Evolutionary conservation across 2,329 filamentous ascomycete species (phyloP), one percentile per base, ranked within the genome.

Genomic region (Verticillium alfalfae): DNA sequence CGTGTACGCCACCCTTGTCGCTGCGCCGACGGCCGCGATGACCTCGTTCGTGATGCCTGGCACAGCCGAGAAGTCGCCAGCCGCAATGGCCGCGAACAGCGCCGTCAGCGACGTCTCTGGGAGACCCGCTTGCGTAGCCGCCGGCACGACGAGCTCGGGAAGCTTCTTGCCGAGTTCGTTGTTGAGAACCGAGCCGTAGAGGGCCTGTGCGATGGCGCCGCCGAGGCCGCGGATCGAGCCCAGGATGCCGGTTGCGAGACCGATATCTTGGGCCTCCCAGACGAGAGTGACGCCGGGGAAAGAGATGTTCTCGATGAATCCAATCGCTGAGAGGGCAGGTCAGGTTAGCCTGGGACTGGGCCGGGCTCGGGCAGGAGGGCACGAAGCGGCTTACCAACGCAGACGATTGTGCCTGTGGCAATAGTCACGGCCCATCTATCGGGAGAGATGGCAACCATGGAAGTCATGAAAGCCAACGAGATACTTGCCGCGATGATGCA

Each of bases 181-280:
- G 58, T 65, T 68, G 34, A 77, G 69, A 38, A 79, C 66, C n/a
- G 72, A 73, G 8, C 67, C 63, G 65, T 76, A 78, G 41, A 78
- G 64, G 31, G 74, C 71, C 58, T 72, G 71, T 1, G 74, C 70
- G 16, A 79, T 67, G 38, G 75, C 72, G 34, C 73, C 75, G n/a
- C 75, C 75, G 3, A 75, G 71, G 5, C 75, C 76, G 36, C 80
- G 76, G 61, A 81, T 79, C 22, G 75, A 78, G 12, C 79, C 78
- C 36, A 81, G 75, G 26, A 79, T 73, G 18, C 79, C 79, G 6
- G 66, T 77, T 60, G 68, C 78, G 16, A 81, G 72, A 16, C 79
- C 78, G 55, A 81, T 80, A 63, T 81, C 79, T 64, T 79, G 75
- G 5, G 79, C 70, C 61, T 78, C 78, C 68, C 75, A 79, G 52